Evolutionary conservation across 1,284 basidiomycete species (phyloP).

Genomic region (Moniliophthora roreri): DNA sequence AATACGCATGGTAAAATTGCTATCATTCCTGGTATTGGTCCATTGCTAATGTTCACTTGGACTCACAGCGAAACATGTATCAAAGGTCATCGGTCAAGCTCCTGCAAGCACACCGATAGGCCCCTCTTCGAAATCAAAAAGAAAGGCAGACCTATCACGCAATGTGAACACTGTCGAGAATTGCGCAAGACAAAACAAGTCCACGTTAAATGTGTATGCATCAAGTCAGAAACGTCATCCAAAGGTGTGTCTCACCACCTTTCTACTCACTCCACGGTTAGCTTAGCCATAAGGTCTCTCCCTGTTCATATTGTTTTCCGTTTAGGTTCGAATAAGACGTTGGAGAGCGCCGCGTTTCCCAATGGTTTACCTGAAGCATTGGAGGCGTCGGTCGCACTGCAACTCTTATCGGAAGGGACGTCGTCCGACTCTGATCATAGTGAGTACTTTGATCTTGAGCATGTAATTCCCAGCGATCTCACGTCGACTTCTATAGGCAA

Average conservation of each 20-base stretch:
- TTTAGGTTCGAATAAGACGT: constrained; percentile 53
- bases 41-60: constrained; percentile 12
- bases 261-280: constrained; percentile 21
- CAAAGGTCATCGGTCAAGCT: constrained; percentile 79
- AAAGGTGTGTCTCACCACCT: constrained; percentile 50
- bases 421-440: constrained; percentile 53
- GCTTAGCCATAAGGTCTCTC: constrained; percentile 44
- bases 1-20: constrained; percentile 70
- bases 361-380: constrained; percentile 65
- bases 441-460: constrained; percentile 21
- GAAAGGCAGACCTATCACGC: constrained; percentile 77
- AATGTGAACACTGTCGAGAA: constrained; percentile 77
- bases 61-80: constrained; percentile 72
- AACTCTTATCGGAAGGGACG: constrained; percentile 38
- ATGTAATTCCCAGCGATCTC: constrained; percentile 34
- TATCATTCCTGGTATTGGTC: neutral
- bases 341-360: constrained; percentile 69
- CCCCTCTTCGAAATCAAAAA: constrained; percentile 80
- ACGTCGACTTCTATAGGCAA: constrained; percentile 33
- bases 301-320: constrained; percentile 22
- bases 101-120: constrained; percentile 75
- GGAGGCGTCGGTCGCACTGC: constrained; percentile 58
- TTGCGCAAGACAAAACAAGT: constrained; percentile 75
- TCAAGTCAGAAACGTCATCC: constrained; percentile 37
- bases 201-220: constrained; percentile 68